Evolutionary conservation across 805 yeast genomes (phyloP).

Genomic region (Spathaspora passalidarum): DNA sequence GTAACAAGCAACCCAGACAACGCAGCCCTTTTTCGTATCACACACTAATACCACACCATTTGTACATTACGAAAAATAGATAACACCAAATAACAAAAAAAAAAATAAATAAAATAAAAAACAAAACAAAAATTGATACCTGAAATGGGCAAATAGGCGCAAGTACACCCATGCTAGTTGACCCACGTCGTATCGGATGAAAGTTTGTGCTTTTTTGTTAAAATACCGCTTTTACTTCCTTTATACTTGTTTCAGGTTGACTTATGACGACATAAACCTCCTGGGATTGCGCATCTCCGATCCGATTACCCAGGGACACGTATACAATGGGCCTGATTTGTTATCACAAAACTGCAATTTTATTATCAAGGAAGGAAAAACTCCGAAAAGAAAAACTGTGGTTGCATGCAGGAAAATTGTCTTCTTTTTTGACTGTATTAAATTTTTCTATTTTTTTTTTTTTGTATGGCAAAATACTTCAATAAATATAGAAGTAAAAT

Average conservation of each 20-base stretch:
- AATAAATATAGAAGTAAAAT: background rate
- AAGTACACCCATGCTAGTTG: too few relatives aligned
- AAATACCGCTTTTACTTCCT: too few relatives aligned
- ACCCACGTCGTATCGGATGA: too few relatives aligned
- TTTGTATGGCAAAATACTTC: background rate
- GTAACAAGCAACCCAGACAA: too few relatives aligned
- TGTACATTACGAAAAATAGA: too few relatives aligned
- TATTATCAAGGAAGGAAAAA: slow-evolving; percentile 1
- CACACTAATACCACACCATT: background rate
- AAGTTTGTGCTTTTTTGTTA: background rate
- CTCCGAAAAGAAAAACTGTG: background rate
- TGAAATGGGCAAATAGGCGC: background rate
- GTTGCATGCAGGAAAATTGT: too few relatives aligned
- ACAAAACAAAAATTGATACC: background rate
- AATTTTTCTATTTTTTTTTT: background rate
- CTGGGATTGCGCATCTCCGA: background rate
- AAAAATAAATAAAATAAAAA: too few relatives aligned
- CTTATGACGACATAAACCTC: background rate
- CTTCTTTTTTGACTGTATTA: background rate
- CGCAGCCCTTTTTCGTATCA: too few relatives aligned
- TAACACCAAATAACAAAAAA: too few relatives aligned
- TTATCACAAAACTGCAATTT: background rate
- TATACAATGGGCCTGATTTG: background rate
- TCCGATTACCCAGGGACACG: background rate
- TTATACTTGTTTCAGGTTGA: too few relatives aligned